These are phyloP conservation scores for Dryadomyces quercus-mongolicae DNA, from an alignment of 2,329 filamentous ascomycete species.

Conservation along the genomic window DNA sequence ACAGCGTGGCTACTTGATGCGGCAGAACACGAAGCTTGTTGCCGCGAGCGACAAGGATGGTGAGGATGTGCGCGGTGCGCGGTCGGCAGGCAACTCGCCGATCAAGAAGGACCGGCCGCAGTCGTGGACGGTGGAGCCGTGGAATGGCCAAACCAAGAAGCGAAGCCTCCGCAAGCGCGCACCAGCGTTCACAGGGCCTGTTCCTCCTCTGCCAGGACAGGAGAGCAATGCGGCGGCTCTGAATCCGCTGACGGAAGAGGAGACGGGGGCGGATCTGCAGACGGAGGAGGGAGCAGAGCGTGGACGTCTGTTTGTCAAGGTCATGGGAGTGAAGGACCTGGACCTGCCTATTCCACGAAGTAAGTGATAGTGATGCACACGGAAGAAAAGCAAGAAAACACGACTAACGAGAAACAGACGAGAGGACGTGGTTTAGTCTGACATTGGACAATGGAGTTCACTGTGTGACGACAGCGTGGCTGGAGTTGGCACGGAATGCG, in stretches of 20 bases:
- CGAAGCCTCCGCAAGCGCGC: conserved; percentile 50
- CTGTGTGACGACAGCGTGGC: conserved; percentile 91
- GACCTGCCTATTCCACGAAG: conserved; percentile 84
- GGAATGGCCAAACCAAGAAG: conserved; percentile 71
- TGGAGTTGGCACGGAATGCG: conserved; percentile 82
- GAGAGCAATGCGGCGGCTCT: conserved; percentile 63
- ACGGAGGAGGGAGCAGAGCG: conserved; percentile 74
- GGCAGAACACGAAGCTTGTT: conserved; percentile 95
- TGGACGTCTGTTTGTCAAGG: conserved; percentile 91
- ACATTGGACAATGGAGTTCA: conserved; percentile 98
- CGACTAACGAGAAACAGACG: conserved; percentile 39
- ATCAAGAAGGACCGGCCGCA: conserved; percentile 69
- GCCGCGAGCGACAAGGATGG: conserved; percentile 72
- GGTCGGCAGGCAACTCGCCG: conserved; percentile 56
- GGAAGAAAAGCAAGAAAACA: background rate
- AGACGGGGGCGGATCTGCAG: conserved; percentile 40
- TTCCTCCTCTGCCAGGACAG: conserved; percentile 77
- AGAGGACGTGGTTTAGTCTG: conserved; percentile 86
- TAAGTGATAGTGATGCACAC: conserved; percentile 38
- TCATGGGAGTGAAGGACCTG: conserved; percentile 94
- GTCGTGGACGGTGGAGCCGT: conserved; percentile 94
- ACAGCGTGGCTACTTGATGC: conserved; percentile 98
- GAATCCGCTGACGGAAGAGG: conserved; percentile 58
- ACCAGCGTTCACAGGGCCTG: conserved; percentile 40
- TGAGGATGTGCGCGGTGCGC: conserved; percentile 40